These are phyloP conservation scores for Suillus placidus DNA, from an alignment of 768 basidiomycete species.

Conservation along the genomic window DNA sequence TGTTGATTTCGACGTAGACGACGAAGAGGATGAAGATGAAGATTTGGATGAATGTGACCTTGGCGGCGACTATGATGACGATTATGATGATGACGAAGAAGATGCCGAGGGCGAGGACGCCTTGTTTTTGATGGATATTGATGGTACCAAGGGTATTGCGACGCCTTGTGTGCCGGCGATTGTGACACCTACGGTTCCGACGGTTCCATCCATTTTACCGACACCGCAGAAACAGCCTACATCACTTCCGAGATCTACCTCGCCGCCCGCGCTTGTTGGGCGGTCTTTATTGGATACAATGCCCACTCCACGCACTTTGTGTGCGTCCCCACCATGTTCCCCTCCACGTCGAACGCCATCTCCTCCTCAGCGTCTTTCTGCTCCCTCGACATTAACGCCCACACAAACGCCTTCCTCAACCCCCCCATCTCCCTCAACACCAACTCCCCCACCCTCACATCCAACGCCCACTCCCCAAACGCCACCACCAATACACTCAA, in stretches of 20 bases:
- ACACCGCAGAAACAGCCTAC: background rate
- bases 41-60: constrained; percentile 34
- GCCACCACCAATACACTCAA: constrained; percentile 1
- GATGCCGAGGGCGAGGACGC: constrained; percentile 18
- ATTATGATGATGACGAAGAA: constrained; percentile 19
- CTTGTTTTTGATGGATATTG: constrained; percentile 4
- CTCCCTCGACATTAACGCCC: background rate
- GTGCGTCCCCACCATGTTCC: background rate
- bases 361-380: background rate
- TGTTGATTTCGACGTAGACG: constrained; percentile 34
- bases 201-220: background rate
- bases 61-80: constrained; percentile 14
- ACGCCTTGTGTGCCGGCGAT: background rate
- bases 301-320: background rate
- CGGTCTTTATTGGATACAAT: background rate
- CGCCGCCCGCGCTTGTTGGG: background rate
- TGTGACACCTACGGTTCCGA: background rate
- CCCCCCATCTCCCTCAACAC: background rate
- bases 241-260: background rate
- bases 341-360: background rate
- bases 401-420: background rate
- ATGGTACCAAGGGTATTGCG: background rate
- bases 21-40: constrained; percentile 31
- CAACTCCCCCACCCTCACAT: background rate
- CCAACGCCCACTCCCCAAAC: background rate